A percentile compares a stretch with the other conserved stretches of the same genome.
Evolutionary conservation across 345 rosid genomes (phyloP).

Genomic region (Excoecaria agallocha): DNA sequence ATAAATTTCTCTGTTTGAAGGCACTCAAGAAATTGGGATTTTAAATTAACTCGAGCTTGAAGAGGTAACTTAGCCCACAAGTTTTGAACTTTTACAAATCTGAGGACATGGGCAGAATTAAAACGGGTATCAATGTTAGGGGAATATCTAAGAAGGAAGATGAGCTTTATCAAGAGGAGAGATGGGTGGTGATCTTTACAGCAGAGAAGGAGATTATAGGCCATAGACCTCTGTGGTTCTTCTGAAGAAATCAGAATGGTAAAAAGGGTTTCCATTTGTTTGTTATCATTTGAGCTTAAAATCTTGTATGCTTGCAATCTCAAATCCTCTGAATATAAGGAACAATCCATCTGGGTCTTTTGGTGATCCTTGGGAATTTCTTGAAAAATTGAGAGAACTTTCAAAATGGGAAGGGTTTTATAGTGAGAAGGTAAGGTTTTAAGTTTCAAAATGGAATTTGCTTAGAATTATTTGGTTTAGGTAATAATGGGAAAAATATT

Average conservation of each 20-base stretch:
- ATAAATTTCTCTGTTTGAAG: neutral
- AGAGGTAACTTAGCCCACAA: conserved; percentile 16
- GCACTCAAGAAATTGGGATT: conserved; percentile 2
- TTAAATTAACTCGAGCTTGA: neutral
- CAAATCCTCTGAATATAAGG: neutral
- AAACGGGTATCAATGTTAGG: neutral
- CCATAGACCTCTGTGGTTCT: conserved; percentile 13
- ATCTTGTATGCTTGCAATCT: conserved; percentile 3
- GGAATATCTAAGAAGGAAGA: conserved; percentile 3
- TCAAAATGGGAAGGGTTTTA: neutral
- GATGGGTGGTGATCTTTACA: too few species aligned
- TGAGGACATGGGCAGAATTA: conserved; percentile 3
- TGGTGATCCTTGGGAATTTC: neutral
- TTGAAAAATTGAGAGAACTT: neutral
- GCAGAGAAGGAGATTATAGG: neutral
- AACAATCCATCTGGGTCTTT: neutral
- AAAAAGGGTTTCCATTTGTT: conserved; percentile 14
- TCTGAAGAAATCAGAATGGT: neutral
- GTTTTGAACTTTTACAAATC: conserved; percentile 7
- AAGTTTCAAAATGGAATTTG: neutral
- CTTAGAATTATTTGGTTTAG: too few species aligned
- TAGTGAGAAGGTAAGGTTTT: neutral
- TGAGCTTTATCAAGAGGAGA: conserved; percentile 8
- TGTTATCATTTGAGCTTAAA: conserved; percentile 3
- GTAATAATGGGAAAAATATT: too few species aligned